These are phyloP conservation scores for Candida manassasensis DNA, from an alignment of 805 yeast genomes.

Conservation along the genomic window DNA sequence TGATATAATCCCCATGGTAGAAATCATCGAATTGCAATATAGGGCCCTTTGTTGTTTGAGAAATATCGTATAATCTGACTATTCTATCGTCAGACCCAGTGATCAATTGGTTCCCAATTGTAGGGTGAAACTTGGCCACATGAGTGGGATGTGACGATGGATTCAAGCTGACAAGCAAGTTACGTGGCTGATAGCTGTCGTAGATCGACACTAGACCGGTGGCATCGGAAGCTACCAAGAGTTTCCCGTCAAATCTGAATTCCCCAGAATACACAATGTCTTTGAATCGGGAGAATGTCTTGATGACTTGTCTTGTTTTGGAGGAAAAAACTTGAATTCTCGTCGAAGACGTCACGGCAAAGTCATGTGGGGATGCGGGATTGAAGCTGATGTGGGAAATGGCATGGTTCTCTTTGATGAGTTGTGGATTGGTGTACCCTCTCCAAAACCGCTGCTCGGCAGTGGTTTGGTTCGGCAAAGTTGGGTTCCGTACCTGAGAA, in stretches of 20 bases:
- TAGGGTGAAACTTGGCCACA: conserved; percentile 87
- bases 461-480: conserved; percentile 77
- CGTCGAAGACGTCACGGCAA: conserved; percentile 89
- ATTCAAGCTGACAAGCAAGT: conserved; percentile 69
- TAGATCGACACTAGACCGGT: conserved; percentile 88
- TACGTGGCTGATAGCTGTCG: conserved; percentile 76
- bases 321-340: conserved; percentile 90
- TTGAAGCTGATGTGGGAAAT: conserved; percentile 84
- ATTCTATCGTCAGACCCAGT: conserved; percentile 91
- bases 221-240: conserved; percentile 92
- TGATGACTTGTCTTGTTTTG: conserved; percentile 86
- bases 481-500: conserved; percentile 62
- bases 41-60: conserved; percentile 67
- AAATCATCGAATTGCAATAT: conserved; percentile 50
- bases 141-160: conserved; percentile 89
- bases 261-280: conserved; percentile 92
- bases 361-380: conserved; percentile 81
- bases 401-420: conserved; percentile 90
- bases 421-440: conserved; percentile 75
- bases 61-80: conserved; percentile 84
- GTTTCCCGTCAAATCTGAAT: conserved; percentile 85
- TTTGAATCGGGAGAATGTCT: conserved; percentile 82
- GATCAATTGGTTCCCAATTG: conserved; percentile 64
- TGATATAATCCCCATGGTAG: conserved; percentile 84
- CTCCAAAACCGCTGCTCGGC: conserved; percentile 96